Evolutionary conservation across 768 basidiomycete species (phyloP).

Genomic region (Rhodotorula graminis): DNA sequence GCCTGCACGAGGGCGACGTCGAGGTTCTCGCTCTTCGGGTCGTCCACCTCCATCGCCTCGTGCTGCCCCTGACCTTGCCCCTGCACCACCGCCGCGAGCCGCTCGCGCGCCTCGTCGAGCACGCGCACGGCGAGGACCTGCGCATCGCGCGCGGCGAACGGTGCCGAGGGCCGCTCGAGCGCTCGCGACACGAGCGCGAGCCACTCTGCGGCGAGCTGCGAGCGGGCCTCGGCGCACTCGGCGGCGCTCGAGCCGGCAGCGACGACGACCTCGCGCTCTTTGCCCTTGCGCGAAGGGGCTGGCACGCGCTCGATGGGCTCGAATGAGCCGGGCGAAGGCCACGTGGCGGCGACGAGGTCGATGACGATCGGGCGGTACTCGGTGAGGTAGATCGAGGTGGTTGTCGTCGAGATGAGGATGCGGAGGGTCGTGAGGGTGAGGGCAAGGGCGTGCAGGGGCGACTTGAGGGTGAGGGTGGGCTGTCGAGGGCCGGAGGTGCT

Average conservation of each 20-base stretch:
- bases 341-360: conserved; percentile 18
- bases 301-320: background rate
- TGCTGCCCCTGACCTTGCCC: background rate
- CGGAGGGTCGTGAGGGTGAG: conserved; percentile 14
- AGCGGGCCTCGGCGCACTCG: background rate
- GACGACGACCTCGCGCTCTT: conserved; percentile 13
- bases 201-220: background rate
- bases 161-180: background rate
- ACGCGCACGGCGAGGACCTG: background rate
- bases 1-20: background rate
- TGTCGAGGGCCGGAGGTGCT: background rate
- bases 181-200: background rate
- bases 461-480: conserved; percentile 7
- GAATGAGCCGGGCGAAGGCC: conserved; percentile 11
- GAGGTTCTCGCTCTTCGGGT: background rate
- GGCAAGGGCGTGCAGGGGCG: conserved; percentile 9
- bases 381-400: conserved; percentile 9
- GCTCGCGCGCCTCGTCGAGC: background rate
- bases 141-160: background rate
- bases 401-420: conserved; percentile 10
- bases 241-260: background rate
- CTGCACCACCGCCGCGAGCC: background rate
- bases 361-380: conserved; percentile 12
- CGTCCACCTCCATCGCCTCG: background rate
- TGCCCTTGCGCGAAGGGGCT: conserved; percentile 9